Evolutionary conservation across 2,329 filamentous ascomycete genomes (phyloP).

Genomic region (Epichloe hybrida): DNA sequence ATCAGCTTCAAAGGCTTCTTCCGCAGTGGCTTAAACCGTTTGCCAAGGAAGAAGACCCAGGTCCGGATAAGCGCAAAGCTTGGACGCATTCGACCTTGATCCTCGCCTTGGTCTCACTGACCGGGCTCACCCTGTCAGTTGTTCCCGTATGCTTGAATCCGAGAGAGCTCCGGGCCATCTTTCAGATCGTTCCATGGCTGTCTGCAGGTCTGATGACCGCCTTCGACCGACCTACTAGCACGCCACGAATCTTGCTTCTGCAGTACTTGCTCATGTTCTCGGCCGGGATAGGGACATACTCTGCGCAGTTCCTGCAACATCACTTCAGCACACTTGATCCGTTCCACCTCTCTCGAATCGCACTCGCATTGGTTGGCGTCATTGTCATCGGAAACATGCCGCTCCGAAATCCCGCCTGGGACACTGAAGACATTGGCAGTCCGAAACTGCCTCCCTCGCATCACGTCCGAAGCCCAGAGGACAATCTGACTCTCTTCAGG

Average conservation of each 20-base stretch:
- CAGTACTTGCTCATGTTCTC: slow-evolving; percentile 24
- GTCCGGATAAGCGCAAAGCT: slow-evolving; percentile 11
- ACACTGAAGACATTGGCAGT: slow-evolving; percentile 18
- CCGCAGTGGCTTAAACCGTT: slow-evolving; percentile 31
- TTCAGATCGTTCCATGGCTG: slow-evolving; percentile 28
- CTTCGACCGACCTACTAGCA: slow-evolving; percentile 25
- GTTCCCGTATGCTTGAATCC: slow-evolving; percentile 18
- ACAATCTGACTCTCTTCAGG: slow-evolving; percentile 65
- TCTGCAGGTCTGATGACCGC: slow-evolving; percentile 22
- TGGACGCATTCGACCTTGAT: slow-evolving; percentile 28
- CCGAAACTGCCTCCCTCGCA: slow-evolving; percentile 14
- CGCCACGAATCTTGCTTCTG: slow-evolving; percentile 26
- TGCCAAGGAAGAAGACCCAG: slow-evolving; percentile 23
- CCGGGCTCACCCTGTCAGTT: slow-evolving; percentile 22
- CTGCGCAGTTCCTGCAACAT: slow-evolving; percentile 17
- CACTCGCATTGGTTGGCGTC: slow-evolving; percentile 14
- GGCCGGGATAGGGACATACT: slow-evolving; percentile 18
- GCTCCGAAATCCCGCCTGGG: slow-evolving; percentile 23
- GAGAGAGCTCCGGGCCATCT: slow-evolving; percentile 12
- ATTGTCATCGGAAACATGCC: slow-evolving; percentile 24
- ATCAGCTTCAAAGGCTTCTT: slow-evolving; percentile 14
- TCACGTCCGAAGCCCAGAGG: slow-evolving; percentile 57
- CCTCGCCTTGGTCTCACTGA: slow-evolving; percentile 19
- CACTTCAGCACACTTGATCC: slow-evolving; percentile 9
- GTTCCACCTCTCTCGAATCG: slow-evolving; percentile 12